Evolutionary conservation across 1,284 basidiomycete genomes (phyloP), one percentile per base, ranked within the genome.

Genomic region (Lentinula novae-zelandiae): DNA sequence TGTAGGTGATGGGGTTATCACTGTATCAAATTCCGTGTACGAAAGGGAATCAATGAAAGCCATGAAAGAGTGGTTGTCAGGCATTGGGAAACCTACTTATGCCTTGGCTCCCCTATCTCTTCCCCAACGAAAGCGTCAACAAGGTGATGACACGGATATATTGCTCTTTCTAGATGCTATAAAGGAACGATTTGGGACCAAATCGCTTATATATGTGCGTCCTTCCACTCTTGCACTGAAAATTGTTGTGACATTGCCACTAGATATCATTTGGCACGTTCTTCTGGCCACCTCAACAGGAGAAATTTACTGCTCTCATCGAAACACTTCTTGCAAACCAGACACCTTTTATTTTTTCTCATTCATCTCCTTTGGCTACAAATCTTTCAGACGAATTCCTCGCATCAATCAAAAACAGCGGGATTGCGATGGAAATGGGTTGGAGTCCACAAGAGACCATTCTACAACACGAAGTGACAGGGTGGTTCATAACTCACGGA

Each of bases 371-470:
- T 0, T 27, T 56, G 5, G 57, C 62, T 8, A 22, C 7, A 12
- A 52, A 59, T 13, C 52, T 61, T 44, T 62, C 65, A 0, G 50
- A 44, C 5, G 57, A 60, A 31, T 38, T 65, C 9, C 31, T 42
- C 20, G 20, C 53, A 3, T 63, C 63, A 36, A 60, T 67, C n/a
- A 22, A 61, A 8, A 38, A 61, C 20, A 64, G 64, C 10, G 63
- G 61, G 9, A 33, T 69, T 8, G 67, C 64, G 3, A 27, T 66
- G 17, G 38, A 60, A n/a, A 56, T 66, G 0, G 0, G 53, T 5
- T 70, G 69, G 69, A 58, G 61, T 31, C 69, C 69, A 1, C 69
- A 70, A 60, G 67, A 69, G 22, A 62, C 55, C 27, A 63, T 70
- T n/a, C 54, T 70, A 13, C 62, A 50, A 12, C 69, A 70, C 53